Evolutionary conservation across 2,329 filamentous ascomycete genomes (phyloP), one percentile per base, ranked within the genome.

Genomic region (Verticillium zaregamsianum): DNA sequence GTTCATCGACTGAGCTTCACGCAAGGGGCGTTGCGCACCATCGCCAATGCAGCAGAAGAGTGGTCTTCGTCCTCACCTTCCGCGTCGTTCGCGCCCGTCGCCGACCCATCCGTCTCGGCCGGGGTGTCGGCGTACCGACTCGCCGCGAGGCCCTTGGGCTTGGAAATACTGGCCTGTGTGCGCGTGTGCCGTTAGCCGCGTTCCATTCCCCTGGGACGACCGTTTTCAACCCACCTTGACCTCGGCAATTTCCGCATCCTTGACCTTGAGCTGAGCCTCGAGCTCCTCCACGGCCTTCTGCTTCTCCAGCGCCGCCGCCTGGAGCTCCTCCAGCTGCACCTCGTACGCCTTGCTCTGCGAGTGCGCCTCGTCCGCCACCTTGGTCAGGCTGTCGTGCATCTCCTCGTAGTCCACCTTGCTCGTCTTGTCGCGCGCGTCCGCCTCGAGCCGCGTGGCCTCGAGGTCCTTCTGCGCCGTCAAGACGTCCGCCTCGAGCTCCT

Each of bases 31-130:
- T 71, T 79, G 28, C 86, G 82, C 83, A 89, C 86, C 86, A 83
- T 85, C 78, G 86, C 86, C 77, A 89, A 80, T 76, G 86, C 86
- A 73, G 81, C 79, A 72, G 86, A 88, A 75, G 85, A 86, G 79
- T 85, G 78, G 72, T 89, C 86, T 70, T 84, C 81, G 17, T 59
- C 58, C 40, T 88, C 85, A 84, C 82, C 85, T 84, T 82, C 82
- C 72, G 77, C 77, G 70, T 74, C 69, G 70, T 73, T 69, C 61
- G 74, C 70, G 57, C 71, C 71, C 61, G 74, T 73, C 55, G 72
- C 69, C 66, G 74, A 73, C 57, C 67, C 70, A 61, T 71, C 69
- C 58, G 70, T 72, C 55, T 71, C 73, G 62, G 68, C 73, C 57
- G 76, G 73, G 58, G 71, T 71, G 59, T 74, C 73, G 61, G 84